phyloP scores from a whole-genome alignment of 495 filamentous ascomycete genomes.

The Penicillium egyptiacum region DNA sequence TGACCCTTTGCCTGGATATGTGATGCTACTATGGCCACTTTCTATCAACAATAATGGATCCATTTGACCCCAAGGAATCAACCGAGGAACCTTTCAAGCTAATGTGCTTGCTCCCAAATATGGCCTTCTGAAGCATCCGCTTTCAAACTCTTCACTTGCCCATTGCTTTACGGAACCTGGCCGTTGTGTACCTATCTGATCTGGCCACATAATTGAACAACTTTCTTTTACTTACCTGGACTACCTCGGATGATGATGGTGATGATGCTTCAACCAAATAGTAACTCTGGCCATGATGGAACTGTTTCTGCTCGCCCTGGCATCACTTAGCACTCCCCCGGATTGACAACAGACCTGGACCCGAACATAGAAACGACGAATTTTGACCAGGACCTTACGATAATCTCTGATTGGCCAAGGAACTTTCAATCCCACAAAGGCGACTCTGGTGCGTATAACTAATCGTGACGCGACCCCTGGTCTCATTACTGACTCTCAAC shows the following conservation, averaged over 20 bases:
- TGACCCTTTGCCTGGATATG: slow-evolving; percentile 19
- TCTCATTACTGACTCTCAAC: slow-evolving; percentile 18
- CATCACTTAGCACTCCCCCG: slow-evolving; percentile 3
- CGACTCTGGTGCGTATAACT: slow-evolving; percentile 21
- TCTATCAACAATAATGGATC: slow-evolving; percentile 14
- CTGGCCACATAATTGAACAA: slow-evolving; percentile 5
- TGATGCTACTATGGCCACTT: slow-evolving; percentile 16
- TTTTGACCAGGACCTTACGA: slow-evolving; percentile 8
- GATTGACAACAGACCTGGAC: slow-evolving; percentile 14
- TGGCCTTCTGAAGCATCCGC: slow-evolving; percentile 18
- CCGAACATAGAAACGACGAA: not conserved
- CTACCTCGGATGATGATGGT: slow-evolving; percentile 18
- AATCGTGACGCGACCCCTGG: not conserved
- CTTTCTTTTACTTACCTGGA: slow-evolving; percentile 9
- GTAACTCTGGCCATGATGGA: slow-evolving; percentile 14
- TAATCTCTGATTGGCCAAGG: slow-evolving; percentile 5
- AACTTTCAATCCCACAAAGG: slow-evolving; percentile 7
- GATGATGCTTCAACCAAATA: slow-evolving; percentile 11
- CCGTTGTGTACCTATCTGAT: slow-evolving; percentile 11
- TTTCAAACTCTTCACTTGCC: slow-evolving; percentile 17
- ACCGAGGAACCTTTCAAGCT: slow-evolving; percentile 18
- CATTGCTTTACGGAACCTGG: slow-evolving; percentile 22
- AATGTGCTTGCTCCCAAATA: slow-evolving; percentile 23
- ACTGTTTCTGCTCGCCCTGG: not conserved
- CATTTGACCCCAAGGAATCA: slow-evolving; percentile 6